Evolutionary conservation across 345 rosid genomes (phyloP).

Genomic region (Gossypium longicalyx): DNA sequence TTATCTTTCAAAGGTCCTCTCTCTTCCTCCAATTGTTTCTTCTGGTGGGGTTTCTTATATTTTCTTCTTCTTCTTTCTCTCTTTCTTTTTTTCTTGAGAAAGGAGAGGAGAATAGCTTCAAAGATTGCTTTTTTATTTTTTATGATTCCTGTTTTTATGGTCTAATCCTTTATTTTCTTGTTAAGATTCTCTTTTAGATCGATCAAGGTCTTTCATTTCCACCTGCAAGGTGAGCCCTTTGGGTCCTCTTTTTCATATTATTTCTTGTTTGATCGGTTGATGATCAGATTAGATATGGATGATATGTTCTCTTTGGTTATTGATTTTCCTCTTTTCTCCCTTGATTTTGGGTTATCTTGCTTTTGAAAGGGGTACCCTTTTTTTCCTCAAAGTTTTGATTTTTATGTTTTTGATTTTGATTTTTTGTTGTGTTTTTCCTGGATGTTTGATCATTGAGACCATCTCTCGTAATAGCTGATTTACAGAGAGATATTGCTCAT

Average conservation of each 20-base stretch:
- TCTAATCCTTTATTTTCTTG: conserved; percentile 2
- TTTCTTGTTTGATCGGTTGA: conserved; percentile 25
- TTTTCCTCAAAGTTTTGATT: background rate
- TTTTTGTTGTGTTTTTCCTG: conserved; percentile 8
- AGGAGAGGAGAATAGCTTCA: conserved; percentile 14
- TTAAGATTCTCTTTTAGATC: conserved; percentile 27
- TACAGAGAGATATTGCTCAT: background rate
- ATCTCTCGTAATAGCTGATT: conserved; percentile 9
- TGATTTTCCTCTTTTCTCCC: background rate
- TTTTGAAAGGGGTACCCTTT: background rate
- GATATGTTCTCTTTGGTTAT: background rate
- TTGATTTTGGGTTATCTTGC: conserved; percentile 10
- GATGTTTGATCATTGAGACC: background rate
- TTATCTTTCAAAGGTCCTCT: conserved; percentile 19
- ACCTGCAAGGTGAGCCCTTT: conserved; percentile 30
- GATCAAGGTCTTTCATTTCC: conserved; percentile 14
- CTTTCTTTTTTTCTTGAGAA: conserved; percentile 22
- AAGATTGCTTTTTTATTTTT: conserved; percentile 1
- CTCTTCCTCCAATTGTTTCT: conserved; percentile 18
- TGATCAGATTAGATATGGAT: conserved; percentile 7
- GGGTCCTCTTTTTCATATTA: conserved; percentile 3
- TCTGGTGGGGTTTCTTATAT: background rate
- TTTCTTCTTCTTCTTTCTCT: conserved; percentile 11
- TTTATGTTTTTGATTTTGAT: background rate
- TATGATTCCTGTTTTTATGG: background rate